Percentiles rank a stretch among this genome's conserved stretches.
Evolutionary conservation across 2,329 filamentous ascomycete species (phyloP).

Genomic region (Sporothrix dimorphospora): DNA sequence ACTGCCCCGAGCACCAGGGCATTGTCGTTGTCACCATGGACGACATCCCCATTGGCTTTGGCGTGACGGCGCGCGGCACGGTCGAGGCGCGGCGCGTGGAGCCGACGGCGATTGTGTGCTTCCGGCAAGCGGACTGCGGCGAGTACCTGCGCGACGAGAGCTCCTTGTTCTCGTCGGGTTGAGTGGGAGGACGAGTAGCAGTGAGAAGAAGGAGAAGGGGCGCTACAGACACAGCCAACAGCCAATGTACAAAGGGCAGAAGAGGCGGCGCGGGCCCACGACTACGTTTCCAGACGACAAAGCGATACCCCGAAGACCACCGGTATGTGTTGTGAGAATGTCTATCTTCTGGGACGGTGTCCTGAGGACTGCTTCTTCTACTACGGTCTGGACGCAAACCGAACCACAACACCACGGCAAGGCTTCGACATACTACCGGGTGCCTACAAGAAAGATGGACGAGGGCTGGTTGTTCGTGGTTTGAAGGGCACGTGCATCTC

Average conservation of each 20-base stretch:
- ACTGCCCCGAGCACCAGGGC: slow-evolving; percentile 91
- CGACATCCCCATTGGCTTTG: slow-evolving; percentile 92
- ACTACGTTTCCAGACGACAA: background rate
- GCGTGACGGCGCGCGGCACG: slow-evolving; percentile 85
- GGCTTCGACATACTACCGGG: too few relatives aligned
- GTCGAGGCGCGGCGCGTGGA: slow-evolving; percentile 82
- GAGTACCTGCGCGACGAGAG: slow-evolving; percentile 89
- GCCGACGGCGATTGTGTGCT: slow-evolving; percentile 85
- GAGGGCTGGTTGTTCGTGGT: too few relatives aligned
- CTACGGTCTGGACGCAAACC: too few relatives aligned
- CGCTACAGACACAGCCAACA: too few relatives aligned
- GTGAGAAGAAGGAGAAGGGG: background rate
- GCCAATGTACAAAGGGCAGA: background rate
- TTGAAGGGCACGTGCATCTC: background rate
- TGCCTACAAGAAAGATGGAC: too few relatives aligned
- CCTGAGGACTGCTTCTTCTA: too few relatives aligned
- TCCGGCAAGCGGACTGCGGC: slow-evolving; percentile 90
- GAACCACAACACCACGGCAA: too few relatives aligned
- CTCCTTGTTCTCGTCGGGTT: slow-evolving; percentile 57
- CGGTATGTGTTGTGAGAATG: background rate
- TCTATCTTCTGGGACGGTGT: background rate
- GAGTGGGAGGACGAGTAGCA: background rate
- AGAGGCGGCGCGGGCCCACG: background rate
- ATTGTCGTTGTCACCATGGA: slow-evolving; percentile 90
- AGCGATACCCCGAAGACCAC: background rate